A percentile compares a stretch with the other conserved stretches of the same genome.
Conservation (phyloP, 2,329 filamentous ascomycete genomes). For the Fusarium sp. region DNA sequence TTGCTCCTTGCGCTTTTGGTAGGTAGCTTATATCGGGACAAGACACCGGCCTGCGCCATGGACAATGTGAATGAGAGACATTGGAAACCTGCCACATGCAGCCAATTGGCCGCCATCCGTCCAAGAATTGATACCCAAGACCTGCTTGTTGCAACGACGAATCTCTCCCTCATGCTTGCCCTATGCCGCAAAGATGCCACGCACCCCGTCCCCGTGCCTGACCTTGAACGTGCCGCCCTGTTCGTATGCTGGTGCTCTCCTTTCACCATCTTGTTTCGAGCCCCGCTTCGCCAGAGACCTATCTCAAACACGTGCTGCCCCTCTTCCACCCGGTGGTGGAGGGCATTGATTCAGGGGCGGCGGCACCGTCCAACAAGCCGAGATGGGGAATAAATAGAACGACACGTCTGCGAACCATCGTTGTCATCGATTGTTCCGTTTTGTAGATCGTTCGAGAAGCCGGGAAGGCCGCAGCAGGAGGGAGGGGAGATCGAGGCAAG, state of each 20-base stretch:
- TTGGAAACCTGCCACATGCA: not conserved
- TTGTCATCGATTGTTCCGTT: not conserved
- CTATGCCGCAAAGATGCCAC: conserved; percentile 1
- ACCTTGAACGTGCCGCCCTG: not conserved
- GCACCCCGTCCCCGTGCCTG: not conserved
- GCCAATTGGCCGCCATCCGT: not conserved
- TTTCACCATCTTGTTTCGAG: conserved; percentile 19
- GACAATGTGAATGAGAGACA: not conserved
- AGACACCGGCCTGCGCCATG: not conserved
- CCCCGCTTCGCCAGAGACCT: conserved; percentile 29
- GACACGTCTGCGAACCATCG: not conserved
- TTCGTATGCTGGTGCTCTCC: not conserved
- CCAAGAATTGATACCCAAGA: conserved; percentile 8
- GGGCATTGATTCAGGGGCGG: conserved; percentile 26
- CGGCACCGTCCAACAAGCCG: conserved; percentile 1
- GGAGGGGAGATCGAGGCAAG: conserved; percentile 1
- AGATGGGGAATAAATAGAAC: not conserved
- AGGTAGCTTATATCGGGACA: conserved; percentile 11
- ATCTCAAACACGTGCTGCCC: conserved; percentile 29
- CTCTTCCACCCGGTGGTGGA: conserved; percentile 26
- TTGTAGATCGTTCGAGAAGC: not conserved
- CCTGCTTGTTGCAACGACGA: not conserved
- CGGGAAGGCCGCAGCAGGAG: not conserved
- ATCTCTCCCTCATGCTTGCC: not conserved
- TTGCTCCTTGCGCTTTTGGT: conserved; percentile 23